Evolutionary conservation across 257 asterid species (phyloP).

Genomic region (Voacanga thouarsii): DNA sequence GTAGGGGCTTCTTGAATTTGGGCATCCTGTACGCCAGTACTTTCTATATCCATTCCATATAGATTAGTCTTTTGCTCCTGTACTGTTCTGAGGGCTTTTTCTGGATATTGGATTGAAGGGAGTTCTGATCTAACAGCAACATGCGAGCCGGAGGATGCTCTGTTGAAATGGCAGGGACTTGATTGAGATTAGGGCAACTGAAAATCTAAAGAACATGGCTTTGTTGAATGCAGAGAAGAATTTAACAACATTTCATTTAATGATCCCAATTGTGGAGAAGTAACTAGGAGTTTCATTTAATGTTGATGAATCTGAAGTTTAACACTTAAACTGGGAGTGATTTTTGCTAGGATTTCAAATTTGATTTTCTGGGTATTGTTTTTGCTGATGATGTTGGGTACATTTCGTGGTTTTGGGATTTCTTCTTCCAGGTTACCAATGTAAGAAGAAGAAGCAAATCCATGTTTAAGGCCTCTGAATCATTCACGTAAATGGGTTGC

Average conservation of each 20-base stretch:
- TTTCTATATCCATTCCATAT: constrained; percentile 15
- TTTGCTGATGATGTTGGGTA: no score
- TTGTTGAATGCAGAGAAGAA: neutral
- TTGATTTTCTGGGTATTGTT: no score
- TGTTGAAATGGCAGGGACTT: neutral
- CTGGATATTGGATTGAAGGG: constrained; percentile 39
- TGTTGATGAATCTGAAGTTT: neutral
- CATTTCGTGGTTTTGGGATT: no score
- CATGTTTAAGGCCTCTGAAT: no score
- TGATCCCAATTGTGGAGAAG: constrained; percentile 16
- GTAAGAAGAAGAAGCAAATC: no score
- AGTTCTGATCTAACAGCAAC: constrained; percentile 12
- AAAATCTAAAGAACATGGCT: neutral
- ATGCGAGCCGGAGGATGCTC: constrained; percentile 4
- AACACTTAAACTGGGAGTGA: no score
- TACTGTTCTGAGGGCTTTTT: constrained; percentile 7
- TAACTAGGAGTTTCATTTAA: constrained; percentile 3
- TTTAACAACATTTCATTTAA: neutral
- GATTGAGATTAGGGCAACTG: neutral
- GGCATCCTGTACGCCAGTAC: constrained; percentile 28
- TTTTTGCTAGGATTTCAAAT: no score
- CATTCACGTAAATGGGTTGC: no score
- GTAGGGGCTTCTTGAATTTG: constrained; percentile 36
- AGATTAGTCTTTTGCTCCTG: constrained; percentile 10
- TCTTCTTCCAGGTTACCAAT: no score